Conservation (phyloP, 257 asterid genomes). For the Petunia axillaris region DNA sequence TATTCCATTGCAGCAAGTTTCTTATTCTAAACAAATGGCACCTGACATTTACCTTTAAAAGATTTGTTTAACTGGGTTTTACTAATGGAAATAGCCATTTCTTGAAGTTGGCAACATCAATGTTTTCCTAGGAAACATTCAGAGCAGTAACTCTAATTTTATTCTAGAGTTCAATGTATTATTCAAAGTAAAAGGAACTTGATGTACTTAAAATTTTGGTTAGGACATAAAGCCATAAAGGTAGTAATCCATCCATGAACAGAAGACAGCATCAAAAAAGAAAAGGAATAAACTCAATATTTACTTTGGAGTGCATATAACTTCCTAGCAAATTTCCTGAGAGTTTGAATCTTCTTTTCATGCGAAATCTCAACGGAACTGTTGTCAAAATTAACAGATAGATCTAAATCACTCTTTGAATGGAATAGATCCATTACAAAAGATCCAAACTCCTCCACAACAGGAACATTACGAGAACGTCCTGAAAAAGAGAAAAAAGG, state of each 20-base stretch:
- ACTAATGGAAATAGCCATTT: neutral
- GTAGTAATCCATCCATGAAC: neutral
- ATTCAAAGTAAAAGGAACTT: conserved; percentile 2
- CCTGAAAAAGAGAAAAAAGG: conserved; percentile 44
- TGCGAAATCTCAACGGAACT: conserved; percentile 52
- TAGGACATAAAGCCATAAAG: neutral
- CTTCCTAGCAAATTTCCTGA: conserved; percentile 84
- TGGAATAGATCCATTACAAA: conserved; percentile 91
- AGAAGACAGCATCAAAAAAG: neutral
- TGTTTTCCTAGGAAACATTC: neutral
- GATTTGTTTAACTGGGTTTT: neutral
- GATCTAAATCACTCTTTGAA: conserved; percentile 76
- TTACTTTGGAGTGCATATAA: conserved; percentile 82
- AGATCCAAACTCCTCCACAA: conserved; percentile 92
- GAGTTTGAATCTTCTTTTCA: conserved; percentile 74
- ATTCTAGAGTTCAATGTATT: neutral
- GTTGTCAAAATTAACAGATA: conserved; percentile 72
- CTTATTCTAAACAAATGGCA: neutral
- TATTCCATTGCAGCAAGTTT: neutral
- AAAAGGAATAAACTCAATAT: neutral
- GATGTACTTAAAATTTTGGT: neutral
- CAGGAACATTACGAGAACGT: conserved; percentile 54
- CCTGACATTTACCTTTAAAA: neutral
- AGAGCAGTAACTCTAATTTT: neutral
- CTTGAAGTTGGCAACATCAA: neutral